These are phyloP conservation scores for Gleditsia sinensis DNA, from an alignment of 306 rosid genomes.

Conservation along the genomic window DNA sequence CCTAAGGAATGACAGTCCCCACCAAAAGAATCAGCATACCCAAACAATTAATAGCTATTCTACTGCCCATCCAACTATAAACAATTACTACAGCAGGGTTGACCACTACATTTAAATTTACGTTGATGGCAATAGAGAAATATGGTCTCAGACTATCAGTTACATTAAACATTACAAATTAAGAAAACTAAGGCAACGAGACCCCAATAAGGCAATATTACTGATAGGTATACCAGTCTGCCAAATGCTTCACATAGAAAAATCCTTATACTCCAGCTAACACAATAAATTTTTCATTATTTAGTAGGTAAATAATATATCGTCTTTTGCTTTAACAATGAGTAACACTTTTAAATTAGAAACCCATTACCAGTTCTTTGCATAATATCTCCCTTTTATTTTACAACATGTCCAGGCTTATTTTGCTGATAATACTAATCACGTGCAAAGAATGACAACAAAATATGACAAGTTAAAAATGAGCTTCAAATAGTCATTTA, in stretches of 20 bases:
- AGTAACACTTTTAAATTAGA: neutral
- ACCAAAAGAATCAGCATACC: conserved; percentile 23
- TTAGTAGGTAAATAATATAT: neutral
- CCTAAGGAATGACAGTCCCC: conserved; percentile 47
- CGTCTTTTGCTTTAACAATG: conserved; percentile 1
- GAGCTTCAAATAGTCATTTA: neutral
- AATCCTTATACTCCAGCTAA: neutral
- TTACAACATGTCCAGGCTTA: neutral
- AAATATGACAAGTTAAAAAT: neutral
- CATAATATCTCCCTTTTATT: neutral
- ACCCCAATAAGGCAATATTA: neutral
- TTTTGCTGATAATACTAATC: neutral
- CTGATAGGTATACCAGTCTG: neutral
- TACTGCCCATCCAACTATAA: neutral
- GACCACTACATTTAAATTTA: conserved; percentile 14
- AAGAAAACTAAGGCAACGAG: conserved; percentile 2
- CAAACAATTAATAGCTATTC: neutral
- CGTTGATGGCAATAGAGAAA: conserved; percentile 1
- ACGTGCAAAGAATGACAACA: neutral
- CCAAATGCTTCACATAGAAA: neutral
- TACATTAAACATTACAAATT: neutral
- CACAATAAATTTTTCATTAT: neutral
- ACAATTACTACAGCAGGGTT: neutral
- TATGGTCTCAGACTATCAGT: neutral
- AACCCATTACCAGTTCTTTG: neutral